Conservation (phyloP, 2,329 filamentous ascomycete species). For the Cladophialophora psammophila region DNA sequence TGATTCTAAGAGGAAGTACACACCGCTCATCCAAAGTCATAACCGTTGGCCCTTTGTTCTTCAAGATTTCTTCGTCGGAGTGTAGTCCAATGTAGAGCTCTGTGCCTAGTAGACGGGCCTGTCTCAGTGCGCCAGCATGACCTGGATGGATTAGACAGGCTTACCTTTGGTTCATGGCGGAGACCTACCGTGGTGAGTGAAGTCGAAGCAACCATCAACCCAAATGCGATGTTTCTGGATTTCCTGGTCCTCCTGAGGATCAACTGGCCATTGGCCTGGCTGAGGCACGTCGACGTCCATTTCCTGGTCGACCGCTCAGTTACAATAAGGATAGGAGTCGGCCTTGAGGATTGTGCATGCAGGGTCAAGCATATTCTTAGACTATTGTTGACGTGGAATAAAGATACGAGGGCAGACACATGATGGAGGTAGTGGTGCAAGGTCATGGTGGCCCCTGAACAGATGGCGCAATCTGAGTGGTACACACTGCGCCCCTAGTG, state of each 20-base stretch:
- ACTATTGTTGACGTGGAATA: background rate
- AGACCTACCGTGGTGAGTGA: slow-evolving; percentile 86
- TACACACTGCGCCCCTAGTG: slow-evolving; percentile 1
- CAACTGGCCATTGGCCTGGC: slow-evolving; percentile 68
- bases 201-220: slow-evolving; percentile 99
- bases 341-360: slow-evolving; percentile 2
- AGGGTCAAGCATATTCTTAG: background rate
- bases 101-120: slow-evolving; percentile 87
- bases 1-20: slow-evolving; percentile 43
- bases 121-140: slow-evolving; percentile 95
- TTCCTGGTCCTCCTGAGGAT: slow-evolving; percentile 65
- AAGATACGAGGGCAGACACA: slow-evolving; percentile 12
- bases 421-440: background rate
- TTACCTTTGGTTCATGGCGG: slow-evolving; percentile 27
- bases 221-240: slow-evolving; percentile 79
- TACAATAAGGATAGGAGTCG: background rate
- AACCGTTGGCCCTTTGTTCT: slow-evolving; percentile 97
- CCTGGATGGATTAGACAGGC: slow-evolving; percentile 58
- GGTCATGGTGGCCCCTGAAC: slow-evolving; percentile 18
- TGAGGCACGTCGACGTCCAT: slow-evolving; percentile 52
- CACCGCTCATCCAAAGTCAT: slow-evolving; percentile 90
- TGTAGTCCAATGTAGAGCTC: slow-evolving; percentile 93
- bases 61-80: slow-evolving; percentile 91
- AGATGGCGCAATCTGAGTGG: slow-evolving; percentile 25
- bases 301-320: background rate